Evolutionary conservation across 208 protist genomes (phyloP).

Genomic region (Wallacemonas rigidus): DNA sequence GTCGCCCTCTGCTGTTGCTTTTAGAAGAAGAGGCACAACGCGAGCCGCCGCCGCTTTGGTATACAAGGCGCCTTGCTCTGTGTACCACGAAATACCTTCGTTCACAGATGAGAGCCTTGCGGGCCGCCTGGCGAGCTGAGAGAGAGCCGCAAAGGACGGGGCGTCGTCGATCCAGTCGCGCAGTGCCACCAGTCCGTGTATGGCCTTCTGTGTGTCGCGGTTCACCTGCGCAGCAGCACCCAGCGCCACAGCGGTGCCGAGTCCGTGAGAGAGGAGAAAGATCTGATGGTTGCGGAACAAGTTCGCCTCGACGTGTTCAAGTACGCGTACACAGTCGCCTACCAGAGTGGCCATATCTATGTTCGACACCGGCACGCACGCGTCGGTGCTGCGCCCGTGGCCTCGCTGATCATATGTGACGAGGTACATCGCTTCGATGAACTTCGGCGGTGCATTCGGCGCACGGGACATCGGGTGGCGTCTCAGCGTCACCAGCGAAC

Average conservation of each 20-base stretch:
- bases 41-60: not conserved
- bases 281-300: constrained; percentile 13
- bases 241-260: not conserved
- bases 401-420: constrained; percentile 11
- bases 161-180: constrained; percentile 11
- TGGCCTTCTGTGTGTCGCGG: not conserved
- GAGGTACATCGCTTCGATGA: constrained; percentile 7
- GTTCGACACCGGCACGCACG: not conserved
- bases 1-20: not conserved
- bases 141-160: not conserved
- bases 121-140: not conserved
- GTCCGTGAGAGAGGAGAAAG: not conserved
- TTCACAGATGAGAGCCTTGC: not conserved
- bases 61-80: not conserved
- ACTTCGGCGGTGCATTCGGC: constrained; percentile 5
- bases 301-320: constrained; percentile 7
- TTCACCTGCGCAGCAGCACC: not conserved
- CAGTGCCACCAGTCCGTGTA: not conserved
- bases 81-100: not conserved
- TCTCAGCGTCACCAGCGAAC: not conserved
- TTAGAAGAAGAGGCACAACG: not conserved
- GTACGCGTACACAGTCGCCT: constrained; percentile 4
- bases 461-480: not conserved
- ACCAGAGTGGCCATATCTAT: not conserved
- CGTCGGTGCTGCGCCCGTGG: not conserved